A percentile compares a stretch with the other conserved stretches of the same genome.
Evolutionary conservation across 106 monocot genomes (phyloP).

Genomic region (Gastrodia elata): DNA sequence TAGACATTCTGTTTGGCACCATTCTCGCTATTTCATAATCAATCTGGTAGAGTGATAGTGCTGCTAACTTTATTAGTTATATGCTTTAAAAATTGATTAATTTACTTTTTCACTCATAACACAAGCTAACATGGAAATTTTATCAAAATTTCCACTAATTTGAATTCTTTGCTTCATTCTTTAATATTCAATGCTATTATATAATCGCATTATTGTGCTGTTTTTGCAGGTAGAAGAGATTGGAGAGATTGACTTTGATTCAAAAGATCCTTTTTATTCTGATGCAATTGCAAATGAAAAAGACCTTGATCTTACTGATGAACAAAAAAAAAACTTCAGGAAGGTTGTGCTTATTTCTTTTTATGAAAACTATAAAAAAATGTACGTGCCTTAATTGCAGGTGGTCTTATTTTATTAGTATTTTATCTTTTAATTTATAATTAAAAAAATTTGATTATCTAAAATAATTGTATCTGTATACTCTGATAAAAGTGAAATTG

Average conservation of each 20-base stretch:
- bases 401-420: not conserved
- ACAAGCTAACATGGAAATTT: not conserved
- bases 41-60: not conserved
- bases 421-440: not conserved
- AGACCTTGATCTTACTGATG: conserved; percentile 62
- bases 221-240: conserved; percentile 82
- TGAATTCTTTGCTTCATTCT: not conserved
- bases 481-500: no score
- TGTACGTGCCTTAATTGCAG: not conserved
- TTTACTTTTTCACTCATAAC: not conserved
- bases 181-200: not conserved
- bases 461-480: not conserved
- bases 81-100: not conserved
- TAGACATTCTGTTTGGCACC: not conserved
- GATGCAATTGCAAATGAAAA: conserved; percentile 73
- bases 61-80: not conserved
- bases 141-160: not conserved
- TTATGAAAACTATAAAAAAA: not conserved
- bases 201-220: not conserved
- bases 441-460: not conserved
- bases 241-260: conserved; percentile 60
- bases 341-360: conserved; percentile 34
- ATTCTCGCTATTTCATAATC: not conserved
- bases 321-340: conserved; percentile 69
- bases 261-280: conserved; percentile 56